phyloP scores from a whole-genome alignment of 805 yeast species.

The Ogataea siamensis region DNA sequence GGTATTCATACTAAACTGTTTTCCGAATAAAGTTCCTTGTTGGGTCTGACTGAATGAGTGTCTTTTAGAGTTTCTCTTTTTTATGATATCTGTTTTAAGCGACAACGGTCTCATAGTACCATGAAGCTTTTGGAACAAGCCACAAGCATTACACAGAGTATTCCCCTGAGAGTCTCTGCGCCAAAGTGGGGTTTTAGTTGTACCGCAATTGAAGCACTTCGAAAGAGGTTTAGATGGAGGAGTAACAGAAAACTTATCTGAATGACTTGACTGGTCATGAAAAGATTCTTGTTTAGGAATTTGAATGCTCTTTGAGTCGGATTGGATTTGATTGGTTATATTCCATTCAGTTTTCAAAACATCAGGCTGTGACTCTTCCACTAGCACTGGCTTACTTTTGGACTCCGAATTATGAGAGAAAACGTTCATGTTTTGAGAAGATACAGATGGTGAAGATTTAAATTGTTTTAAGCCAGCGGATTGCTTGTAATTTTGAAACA shows the following conservation, averaged over 20 bases:
- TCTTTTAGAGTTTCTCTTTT: conserved; percentile 51
- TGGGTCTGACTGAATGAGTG: conserved; percentile 23
- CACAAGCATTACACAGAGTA: conserved; percentile 65
- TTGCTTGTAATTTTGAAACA: conserved; percentile 20
- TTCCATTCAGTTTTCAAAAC: background rate
- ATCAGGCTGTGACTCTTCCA: background rate
- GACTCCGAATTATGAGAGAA: conserved; percentile 10
- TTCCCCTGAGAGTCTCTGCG: conserved; percentile 57
- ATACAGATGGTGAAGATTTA: conserved; percentile 27
- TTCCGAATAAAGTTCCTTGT: conserved; percentile 6
- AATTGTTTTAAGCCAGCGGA: conserved; percentile 15
- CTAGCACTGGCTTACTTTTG: no score
- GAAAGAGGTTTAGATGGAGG: conserved; percentile 22
- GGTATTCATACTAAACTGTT: conserved; percentile 1
- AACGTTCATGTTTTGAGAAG: conserved; percentile 24
- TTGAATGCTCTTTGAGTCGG: background rate
- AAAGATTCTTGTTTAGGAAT: background rate
- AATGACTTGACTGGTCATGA: background rate
- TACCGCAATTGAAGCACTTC: conserved; percentile 57
- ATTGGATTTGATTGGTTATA: no score
- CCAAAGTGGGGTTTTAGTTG: conserved; percentile 62
- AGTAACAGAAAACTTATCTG: background rate
- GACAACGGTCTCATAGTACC: conserved; percentile 62
- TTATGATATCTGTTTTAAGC: conserved; percentile 55
- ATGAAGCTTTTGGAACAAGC: conserved; percentile 56